phyloP scores from a whole-genome alignment of 768 basidiomycete species.

The Termitomyces sp. region DNA sequence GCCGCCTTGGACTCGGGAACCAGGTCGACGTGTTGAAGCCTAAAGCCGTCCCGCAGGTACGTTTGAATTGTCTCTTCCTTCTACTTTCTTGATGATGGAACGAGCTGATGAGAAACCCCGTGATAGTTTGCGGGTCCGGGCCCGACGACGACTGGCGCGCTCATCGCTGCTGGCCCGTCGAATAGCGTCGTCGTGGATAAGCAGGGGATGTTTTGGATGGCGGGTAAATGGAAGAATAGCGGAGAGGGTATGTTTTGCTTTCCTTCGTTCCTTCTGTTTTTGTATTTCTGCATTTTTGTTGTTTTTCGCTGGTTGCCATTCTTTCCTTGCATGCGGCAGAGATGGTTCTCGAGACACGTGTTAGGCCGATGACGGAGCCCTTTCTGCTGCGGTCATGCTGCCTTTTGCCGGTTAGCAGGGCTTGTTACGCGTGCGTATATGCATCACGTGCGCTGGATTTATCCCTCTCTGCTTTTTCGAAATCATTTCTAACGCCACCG shows the following conservation, averaged over 20 bases:
- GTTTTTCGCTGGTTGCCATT: background rate
- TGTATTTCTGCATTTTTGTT: background rate
- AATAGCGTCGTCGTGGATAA: conserved; percentile 82
- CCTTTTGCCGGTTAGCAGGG: too few species aligned
- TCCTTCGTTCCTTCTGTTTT: background rate
- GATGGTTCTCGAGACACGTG: background rate
- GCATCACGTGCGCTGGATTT: background rate
- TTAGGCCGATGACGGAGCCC: background rate
- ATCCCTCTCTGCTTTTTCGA: too few species aligned
- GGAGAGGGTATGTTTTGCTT: conserved; percentile 64
- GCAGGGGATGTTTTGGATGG: conserved; percentile 85
- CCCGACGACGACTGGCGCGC: conserved; percentile 53
- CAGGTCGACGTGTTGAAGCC: conserved; percentile 80
- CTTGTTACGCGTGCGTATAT: background rate
- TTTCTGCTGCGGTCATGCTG: background rate
- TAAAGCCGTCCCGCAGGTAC: conserved; percentile 75
- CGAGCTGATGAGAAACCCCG: background rate
- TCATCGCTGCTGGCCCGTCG: conserved; percentile 75
- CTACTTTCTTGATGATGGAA: background rate
- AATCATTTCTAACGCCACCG: too few species aligned
- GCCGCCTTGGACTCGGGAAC: conserved; percentile 82
- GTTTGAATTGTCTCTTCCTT: conserved; percentile 1
- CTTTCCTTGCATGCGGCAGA: background rate
- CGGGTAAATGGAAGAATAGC: conserved; percentile 92
- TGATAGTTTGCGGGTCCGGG: conserved; percentile 71